These are phyloP conservation scores for Dryas integrifolia DNA, from an alignment of 331 rosid species.

Conservation along the genomic window DNA sequence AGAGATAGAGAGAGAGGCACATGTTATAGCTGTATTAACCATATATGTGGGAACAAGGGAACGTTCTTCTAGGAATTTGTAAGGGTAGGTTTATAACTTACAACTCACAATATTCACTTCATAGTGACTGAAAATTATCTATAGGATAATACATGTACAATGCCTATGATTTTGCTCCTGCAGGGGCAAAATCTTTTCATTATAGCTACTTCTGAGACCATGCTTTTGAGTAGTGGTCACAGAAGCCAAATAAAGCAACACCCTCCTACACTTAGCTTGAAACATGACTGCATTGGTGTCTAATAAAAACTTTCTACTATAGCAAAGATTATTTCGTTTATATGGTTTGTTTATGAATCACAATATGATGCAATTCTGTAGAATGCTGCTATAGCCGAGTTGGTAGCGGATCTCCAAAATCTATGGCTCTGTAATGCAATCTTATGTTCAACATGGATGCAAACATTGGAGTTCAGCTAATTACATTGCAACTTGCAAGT, in stretches of 20 bases:
- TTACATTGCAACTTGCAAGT: too few species aligned
- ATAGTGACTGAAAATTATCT: neutral
- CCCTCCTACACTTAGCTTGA: neutral
- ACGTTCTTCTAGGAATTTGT: neutral
- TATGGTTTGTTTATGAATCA: neutral
- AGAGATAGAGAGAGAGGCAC: neutral
- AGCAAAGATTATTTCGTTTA: too few species aligned
- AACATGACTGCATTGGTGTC: neutral
- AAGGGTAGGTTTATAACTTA: constrained; percentile 15
- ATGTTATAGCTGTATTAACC: neutral
- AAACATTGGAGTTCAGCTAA: too few species aligned
- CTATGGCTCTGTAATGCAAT: too few species aligned
- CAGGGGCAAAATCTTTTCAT: neutral
- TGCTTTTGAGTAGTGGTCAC: neutral
- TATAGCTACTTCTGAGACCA: neutral
- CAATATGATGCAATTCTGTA: too few species aligned
- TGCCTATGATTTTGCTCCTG: neutral
- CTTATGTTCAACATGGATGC: too few species aligned
- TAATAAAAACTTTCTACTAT: too few species aligned
- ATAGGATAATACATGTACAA: constrained; percentile 1
- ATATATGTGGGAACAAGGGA: neutral
- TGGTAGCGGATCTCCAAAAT: too few species aligned
- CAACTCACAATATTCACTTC: constrained; percentile 1
- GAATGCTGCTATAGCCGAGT: too few species aligned
- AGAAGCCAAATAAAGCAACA: neutral